Percentiles rank a stretch among this genome's conserved stretches.
phyloP scores from a whole-genome alignment of 805 yeast species.

The Wickerhamiella galacta region DNA sequence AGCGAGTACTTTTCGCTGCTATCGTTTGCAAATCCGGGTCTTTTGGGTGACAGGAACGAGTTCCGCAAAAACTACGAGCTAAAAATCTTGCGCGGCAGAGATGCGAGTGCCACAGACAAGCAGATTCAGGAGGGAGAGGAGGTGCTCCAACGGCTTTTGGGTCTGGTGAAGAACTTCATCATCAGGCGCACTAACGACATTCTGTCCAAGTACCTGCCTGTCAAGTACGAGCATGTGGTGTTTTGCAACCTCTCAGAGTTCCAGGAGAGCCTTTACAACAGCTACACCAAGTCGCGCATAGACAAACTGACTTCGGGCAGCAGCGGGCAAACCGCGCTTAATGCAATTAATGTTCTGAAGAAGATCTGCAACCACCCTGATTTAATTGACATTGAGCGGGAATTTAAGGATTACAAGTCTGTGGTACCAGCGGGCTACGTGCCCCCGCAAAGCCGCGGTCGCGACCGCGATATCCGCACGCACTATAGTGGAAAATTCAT shows the following conservation, averaged over 20 bases:
- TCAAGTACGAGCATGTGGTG: slow-evolving; percentile 93
- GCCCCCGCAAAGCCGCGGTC: slow-evolving; percentile 26
- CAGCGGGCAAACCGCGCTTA: slow-evolving; percentile 60
- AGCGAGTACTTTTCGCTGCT: slow-evolving; percentile 84
- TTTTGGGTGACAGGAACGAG: slow-evolving; percentile 67
- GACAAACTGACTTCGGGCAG: slow-evolving; percentile 35
- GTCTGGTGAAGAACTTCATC: slow-evolving; percentile 71
- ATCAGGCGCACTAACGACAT: slow-evolving; percentile 93
- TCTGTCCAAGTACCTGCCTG: slow-evolving; percentile 81
- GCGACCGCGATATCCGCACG: slow-evolving; percentile 57
- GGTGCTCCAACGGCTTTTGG: slow-evolving; percentile 54
- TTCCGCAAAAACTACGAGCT: slow-evolving; percentile 74
- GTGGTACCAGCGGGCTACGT: slow-evolving; percentile 57
- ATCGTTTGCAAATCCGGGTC: slow-evolving; percentile 88
- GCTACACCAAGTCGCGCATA: slow-evolving; percentile 64
- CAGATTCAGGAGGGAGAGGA: slow-evolving; percentile 54
- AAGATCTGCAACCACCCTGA: slow-evolving; percentile 93
- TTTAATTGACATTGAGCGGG: slow-evolving; percentile 55
- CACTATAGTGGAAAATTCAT: slow-evolving; percentile 76
- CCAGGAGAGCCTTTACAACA: slow-evolving; percentile 54
- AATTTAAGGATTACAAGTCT: slow-evolving; percentile 43
- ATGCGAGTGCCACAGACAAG: slow-evolving; percentile 70
- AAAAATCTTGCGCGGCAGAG: slow-evolving; percentile 70
- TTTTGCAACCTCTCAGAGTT: slow-evolving; percentile 70
- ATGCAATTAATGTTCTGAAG: slow-evolving; percentile 75